A percentile compares a stretch with the other conserved stretches of the same genome.
Conservation (phyloP, 495 filamentous ascomycete genomes). For the Parathielavia appendiculata region DNA sequence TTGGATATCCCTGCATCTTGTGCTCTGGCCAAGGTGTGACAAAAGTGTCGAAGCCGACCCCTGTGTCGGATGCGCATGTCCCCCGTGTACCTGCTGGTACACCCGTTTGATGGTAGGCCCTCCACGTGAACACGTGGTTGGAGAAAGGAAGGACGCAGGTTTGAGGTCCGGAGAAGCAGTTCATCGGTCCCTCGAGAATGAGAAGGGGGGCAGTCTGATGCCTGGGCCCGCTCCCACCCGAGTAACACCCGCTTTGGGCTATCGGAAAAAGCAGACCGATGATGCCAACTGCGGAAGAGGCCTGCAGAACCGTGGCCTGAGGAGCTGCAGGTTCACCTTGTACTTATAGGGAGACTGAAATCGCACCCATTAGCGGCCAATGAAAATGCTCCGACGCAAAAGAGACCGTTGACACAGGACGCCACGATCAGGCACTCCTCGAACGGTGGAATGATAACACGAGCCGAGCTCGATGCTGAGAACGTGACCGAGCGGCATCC, state of each 20-base stretch:
- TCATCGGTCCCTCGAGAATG: background rate
- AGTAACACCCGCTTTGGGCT: background rate
- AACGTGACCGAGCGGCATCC: background rate
- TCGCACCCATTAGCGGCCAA: background rate
- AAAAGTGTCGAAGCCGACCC: background rate
- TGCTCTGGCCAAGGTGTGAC: constrained; percentile 1
- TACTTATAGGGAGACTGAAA: background rate
- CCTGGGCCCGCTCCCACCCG: background rate
- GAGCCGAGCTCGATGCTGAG: background rate
- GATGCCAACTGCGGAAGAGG: background rate
- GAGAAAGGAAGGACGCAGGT: background rate
- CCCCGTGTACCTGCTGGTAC: background rate
- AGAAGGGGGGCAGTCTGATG: background rate
- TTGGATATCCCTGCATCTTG: constrained; percentile 9
- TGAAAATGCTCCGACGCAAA: background rate
- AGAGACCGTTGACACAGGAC: background rate
- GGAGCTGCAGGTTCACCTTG: constrained; percentile 1
- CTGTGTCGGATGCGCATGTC: background rate
- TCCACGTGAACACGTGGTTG: background rate
- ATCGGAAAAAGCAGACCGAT: constrained; percentile 7
- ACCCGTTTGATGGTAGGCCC: background rate
- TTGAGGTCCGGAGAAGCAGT: background rate
- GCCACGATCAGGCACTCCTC: constrained; percentile 14
- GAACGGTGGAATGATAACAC: background rate
- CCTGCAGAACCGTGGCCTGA: constrained; percentile 14